Evolutionary conservation across 2,329 filamentous ascomycete species (phyloP).

Genomic region (Xylariales sp.): DNA sequence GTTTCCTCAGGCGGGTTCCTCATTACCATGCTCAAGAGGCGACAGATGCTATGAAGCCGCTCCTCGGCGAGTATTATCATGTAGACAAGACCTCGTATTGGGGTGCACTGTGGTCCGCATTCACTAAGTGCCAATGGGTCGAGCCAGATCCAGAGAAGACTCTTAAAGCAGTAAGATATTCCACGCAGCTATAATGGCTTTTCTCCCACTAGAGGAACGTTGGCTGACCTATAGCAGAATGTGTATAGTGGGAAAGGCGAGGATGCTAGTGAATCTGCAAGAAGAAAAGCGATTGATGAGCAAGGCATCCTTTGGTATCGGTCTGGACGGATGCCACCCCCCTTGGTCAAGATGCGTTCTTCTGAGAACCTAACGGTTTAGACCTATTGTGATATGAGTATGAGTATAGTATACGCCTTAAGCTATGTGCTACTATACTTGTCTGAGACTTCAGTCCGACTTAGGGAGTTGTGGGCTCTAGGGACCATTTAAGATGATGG

Average conservation of each 20-base stretch:
- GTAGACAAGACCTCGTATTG: conserved; percentile 58
- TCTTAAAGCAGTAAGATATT: conserved; percentile 33
- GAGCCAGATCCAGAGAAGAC: conserved; percentile 52
- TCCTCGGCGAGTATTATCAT: conserved; percentile 67
- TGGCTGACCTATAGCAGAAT: conserved; percentile 11
- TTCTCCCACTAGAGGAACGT: neutral
- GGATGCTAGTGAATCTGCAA: neutral
- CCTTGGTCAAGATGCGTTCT: conserved; percentile 25
- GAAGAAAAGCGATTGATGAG: conserved; percentile 24
- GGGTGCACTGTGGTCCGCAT: conserved; percentile 59
- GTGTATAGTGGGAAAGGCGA: conserved; percentile 11
- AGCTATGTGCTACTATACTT: neutral
- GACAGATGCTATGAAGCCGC: conserved; percentile 65
- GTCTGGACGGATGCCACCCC: conserved; percentile 29
- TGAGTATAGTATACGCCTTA: too few species aligned
- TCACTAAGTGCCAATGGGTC: conserved; percentile 61
- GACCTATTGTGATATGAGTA: neutral
- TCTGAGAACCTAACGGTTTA: conserved; percentile 14
- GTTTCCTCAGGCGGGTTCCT: conserved; percentile 58
- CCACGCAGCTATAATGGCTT: neutral
- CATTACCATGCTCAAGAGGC: conserved; percentile 71
- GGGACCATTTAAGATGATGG: neutral
- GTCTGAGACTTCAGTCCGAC: neutral
- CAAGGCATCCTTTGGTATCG: conserved; percentile 36
- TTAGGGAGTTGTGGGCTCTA: neutral